These are phyloP conservation scores for Colletotrichum chrysophilum DNA, from an alignment of 2,329 filamentous ascomycete species.

Conservation along the genomic window DNA sequence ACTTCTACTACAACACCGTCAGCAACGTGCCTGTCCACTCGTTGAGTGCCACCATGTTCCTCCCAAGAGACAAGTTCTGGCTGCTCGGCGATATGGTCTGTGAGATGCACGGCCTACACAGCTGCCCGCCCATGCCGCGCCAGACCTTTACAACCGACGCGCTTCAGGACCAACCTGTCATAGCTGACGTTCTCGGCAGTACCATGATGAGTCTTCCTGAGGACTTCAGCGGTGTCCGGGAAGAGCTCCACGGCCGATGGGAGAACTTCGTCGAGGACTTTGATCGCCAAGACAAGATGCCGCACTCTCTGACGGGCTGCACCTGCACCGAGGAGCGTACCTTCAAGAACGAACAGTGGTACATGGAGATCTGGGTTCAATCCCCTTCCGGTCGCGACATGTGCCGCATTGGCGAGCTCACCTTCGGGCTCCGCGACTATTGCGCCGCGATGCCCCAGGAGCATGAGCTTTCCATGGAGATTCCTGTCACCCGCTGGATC, in stretches of 20 bases:
- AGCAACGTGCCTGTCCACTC: slow-evolving; percentile 57
- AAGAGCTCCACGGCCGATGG: slow-evolving; percentile 4
- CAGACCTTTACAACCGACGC: background rate
- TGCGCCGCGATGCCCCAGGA: background rate
- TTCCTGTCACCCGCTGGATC: background rate
- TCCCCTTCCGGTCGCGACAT: background rate
- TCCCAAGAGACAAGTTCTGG: slow-evolving; percentile 54
- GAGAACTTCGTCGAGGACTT: background rate
- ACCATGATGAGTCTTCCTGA: slow-evolving; percentile 55
- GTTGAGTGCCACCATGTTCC: slow-evolving; percentile 58
- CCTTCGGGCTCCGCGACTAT: background rate
- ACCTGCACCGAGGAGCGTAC: slow-evolving; percentile 44
- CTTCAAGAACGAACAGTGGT: slow-evolving; percentile 25
- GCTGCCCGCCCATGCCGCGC: background rate
- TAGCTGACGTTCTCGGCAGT: slow-evolving; percentile 4
- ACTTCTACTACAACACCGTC: slow-evolving; percentile 52
- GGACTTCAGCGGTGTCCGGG: slow-evolving; percentile 24
- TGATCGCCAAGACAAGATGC: slow-evolving; percentile 27
- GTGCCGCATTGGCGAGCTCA: background rate
- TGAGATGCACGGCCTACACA: slow-evolving; percentile 27
- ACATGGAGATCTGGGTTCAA: background rate
- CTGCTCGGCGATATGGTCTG: slow-evolving; percentile 24
- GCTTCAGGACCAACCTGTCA: background rate
- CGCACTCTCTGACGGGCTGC: slow-evolving; percentile 39
- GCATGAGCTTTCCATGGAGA: background rate